Percentiles rank a stretch among this genome's conserved stretches.
These are phyloP conservation scores for Biscogniauxia sp. DNA, from an alignment of 2,329 filamentous ascomycete genomes.

Conservation along the genomic window DNA sequence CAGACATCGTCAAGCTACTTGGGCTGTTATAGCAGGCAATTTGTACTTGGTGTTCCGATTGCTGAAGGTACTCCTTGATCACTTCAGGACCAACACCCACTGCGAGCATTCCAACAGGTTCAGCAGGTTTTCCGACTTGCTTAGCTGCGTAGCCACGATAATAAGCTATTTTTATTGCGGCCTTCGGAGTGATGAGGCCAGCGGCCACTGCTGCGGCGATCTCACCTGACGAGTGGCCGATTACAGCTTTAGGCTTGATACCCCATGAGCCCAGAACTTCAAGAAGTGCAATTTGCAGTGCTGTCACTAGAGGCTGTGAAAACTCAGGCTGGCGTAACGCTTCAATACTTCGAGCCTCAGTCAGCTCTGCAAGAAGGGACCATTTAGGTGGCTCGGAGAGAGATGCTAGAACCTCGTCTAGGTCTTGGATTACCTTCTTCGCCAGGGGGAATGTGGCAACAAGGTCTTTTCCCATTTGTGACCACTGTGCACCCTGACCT, in stretches of 20 bases:
- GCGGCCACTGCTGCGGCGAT: conserved; percentile 19
- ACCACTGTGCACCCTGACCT: conserved; percentile 26
- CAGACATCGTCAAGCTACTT: conserved; percentile 26
- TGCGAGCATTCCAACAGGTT: conserved; percentile 18
- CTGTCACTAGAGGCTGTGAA: conserved; percentile 21
- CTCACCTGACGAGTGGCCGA: conserved; percentile 25
- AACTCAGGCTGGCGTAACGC: conserved; percentile 19
- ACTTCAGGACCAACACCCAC: conserved; percentile 15
- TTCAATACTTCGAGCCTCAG: conserved; percentile 7
- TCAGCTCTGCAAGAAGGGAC: conserved; percentile 30
- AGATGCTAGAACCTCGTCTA: no score
- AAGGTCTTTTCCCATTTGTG: conserved; percentile 23
- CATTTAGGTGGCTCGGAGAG: conserved; percentile 6
- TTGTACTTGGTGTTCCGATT: no score
- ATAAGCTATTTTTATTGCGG: conserved; percentile 17
- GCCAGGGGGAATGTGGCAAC: conserved; percentile 10
- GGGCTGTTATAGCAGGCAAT: conserved; percentile 32
- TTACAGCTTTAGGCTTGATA: conserved; percentile 4
- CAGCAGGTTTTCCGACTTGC: background rate
- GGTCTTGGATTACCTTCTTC: conserved; percentile 7
- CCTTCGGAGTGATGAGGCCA: conserved; percentile 2
- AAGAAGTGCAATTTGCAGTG: conserved; percentile 13
- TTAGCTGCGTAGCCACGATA: conserved; percentile 14
- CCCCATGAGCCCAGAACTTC: conserved; percentile 13
- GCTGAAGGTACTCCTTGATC: no score